Evolutionary conservation across 2,329 filamentous ascomycete genomes (phyloP), one percentile per base, ranked within the genome.

Genomic region (Exophiala oligosperma): DNA sequence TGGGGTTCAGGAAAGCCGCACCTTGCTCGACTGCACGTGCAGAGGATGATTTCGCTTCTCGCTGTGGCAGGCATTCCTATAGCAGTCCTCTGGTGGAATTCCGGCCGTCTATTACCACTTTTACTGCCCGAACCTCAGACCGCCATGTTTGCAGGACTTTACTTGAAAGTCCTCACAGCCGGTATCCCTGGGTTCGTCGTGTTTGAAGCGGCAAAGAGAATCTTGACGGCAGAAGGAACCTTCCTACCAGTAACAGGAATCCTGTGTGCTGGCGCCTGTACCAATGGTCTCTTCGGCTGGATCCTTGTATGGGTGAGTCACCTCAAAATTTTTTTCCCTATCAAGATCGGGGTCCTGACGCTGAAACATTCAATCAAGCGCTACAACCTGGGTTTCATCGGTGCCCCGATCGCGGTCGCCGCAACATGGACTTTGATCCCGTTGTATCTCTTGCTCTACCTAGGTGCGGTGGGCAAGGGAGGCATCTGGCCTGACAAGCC

Each of bases 1-100:
- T 95, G 91, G 67, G 91, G 91, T 2, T 91, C 88, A 0, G 90
- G 91, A 0, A 88, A 87, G 68, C 91, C 87, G 68, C 86, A 90
- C 60, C 83, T 94, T 4, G 91, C 94, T 58, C 90, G 88, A 1
- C 70, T 91, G 41, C 87, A 91, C 64, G 76, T 88, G 14, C 88
- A 91, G 73, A 81, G 88, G 56, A 90, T 90, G 87, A 78, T 86
- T 1, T 85, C 79, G 69, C 89, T 91, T 69, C 78, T 90, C 2
- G 83, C 85, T 72, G 72, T 80, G 9, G 79, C 89, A 63, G 85
- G 83, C 2, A 76, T 88, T 9, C 87, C 87, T 0, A 85, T 91
- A 61, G 81, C 79, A 1, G 70, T 84, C 1, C 73, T 89, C 35
- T 91, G 87, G 87, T 74, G 81, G 5, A 81, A 77, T 52, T 84